phyloP scores from a whole-genome alignment of 2,329 filamentous ascomycete species.

The Aspergillus sp. region DNA sequence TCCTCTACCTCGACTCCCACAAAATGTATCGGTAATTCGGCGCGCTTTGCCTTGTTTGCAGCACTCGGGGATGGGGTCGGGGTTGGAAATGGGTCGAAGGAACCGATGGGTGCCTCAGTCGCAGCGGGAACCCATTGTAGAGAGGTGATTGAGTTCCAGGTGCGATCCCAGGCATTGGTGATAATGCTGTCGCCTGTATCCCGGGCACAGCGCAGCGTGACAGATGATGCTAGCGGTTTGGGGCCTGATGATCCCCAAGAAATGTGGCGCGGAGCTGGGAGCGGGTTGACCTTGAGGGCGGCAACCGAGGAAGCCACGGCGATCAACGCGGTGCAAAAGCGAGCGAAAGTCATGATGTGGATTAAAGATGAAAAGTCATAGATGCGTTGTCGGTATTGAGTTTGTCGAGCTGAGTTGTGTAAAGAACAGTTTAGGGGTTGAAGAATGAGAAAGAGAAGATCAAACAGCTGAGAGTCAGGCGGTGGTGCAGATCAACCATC shows the following conservation, averaged over 20 bases:
- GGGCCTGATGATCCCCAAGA: constrained; percentile 59
- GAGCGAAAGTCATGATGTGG: constrained; percentile 33
- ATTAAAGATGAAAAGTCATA: not conserved
- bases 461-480: constrained; percentile 3
- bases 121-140: constrained; percentile 61
- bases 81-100: constrained; percentile 57
- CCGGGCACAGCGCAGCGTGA: constrained; percentile 45
- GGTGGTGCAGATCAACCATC: constrained; percentile 13
- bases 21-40: constrained; percentile 39
- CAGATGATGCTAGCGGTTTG: constrained; percentile 44
- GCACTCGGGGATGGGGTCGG: constrained; percentile 23
- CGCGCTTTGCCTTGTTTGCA: constrained; percentile 36
- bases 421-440: not conserved
- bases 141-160: constrained; percentile 52
- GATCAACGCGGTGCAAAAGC: constrained; percentile 32
- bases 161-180: constrained; percentile 55
- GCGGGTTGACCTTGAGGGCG: constrained; percentile 58
- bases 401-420: not conserved
- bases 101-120: constrained; percentile 56
- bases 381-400: not conserved
- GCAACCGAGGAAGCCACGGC: constrained; percentile 43
- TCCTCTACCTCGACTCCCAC: constrained; percentile 55
- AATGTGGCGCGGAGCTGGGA: constrained; percentile 59
- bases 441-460: constrained; percentile 6
- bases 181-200: constrained; percentile 40